Base-by-base conservation (phyloP, 2,329 filamentous ascomycete genomes). In the Colletotrichum musicola region DNA sequence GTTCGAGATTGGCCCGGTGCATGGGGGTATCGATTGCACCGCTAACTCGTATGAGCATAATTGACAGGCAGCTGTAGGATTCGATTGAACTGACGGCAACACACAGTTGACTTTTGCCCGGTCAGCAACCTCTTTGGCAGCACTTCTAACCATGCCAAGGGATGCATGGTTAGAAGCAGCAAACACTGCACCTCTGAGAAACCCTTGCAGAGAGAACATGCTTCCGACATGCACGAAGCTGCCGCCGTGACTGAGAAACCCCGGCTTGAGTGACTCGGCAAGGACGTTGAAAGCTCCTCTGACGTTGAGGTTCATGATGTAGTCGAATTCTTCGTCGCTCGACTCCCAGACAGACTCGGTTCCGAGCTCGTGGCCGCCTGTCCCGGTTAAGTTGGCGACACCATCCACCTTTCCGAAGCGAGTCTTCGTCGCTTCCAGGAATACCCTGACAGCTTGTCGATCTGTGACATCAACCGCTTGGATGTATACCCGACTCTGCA, bases 31-130 rank as follows among this genome's bases (percentile, higher is more conserved):
- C 67, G 4, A 69, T 67, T 3, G 63, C 57, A 12, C 62, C 67
- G 14, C 66, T 69, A 4, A 4, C 6, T 2, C 13, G 4, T 46
- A 16, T 56, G 4, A 66, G 20, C 18, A 13, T n/a, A 44, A 25
- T 18, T 1, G 18, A 53, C 3, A 18, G 6, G 20, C 6, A n/a
- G 6, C 25, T 2, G 14, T 16, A 35, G 1, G 14, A 1, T 18
- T 22, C 4, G 14, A n/a, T 0, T 10, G 22, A 0, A 42, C 61
- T 64, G 20, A 64, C 65, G 61, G 61, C 9, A 61, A 30, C 10
- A 69, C 57, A 50, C 62, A 65, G 20, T 69, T 69, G 25, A 65
- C 61, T 46, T 62, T 65, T n/a, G 62, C 66, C n/a, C 59, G 51
- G 35, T 53, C 59, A 1, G 38, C 64, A 2, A 68, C 60, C 47